phyloP scores from a whole-genome alignment of 2,329 filamentous ascomycete species.

The Talaromyces sp. region DNA sequence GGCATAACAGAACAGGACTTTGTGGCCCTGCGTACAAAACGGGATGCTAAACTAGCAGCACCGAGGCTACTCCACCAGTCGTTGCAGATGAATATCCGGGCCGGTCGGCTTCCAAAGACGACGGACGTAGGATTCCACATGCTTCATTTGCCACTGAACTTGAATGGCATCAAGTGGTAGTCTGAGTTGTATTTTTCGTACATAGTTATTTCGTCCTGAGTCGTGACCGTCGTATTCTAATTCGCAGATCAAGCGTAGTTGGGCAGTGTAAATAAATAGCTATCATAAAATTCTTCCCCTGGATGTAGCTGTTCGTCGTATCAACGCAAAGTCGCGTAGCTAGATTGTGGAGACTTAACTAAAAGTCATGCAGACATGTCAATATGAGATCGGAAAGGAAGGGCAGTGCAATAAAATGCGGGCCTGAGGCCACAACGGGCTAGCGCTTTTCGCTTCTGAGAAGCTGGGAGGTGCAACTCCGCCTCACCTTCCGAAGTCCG shows the following conservation, averaged over 20 bases:
- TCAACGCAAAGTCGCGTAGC: background rate
- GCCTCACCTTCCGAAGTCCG: background rate
- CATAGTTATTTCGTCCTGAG: background rate
- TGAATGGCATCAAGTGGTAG: conserved; percentile 22
- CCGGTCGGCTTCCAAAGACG: conserved; percentile 41
- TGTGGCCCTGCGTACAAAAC: conserved; percentile 41
- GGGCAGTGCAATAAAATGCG: background rate
- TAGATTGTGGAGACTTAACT: background rate
- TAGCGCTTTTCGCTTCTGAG: background rate
- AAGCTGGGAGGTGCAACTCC: background rate
- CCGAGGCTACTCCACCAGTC: conserved; percentile 51
- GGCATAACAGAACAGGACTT: conserved; percentile 45
- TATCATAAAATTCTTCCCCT: background rate
- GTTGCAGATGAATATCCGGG: conserved; percentile 54
- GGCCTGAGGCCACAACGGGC: background rate
- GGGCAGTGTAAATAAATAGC: background rate
- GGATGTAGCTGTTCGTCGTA: background rate
- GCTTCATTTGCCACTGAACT: conserved; percentile 31
- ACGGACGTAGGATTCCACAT: conserved; percentile 26
- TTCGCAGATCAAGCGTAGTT: background rate
- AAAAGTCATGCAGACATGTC: background rate
- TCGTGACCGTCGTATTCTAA: background rate
- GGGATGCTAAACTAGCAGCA: conserved; percentile 44
- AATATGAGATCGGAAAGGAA: no score
- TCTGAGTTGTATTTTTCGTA: background rate